A percentile compares a stretch with the other conserved stretches of the same genome.
These are phyloP conservation scores for Russula emetica DNA, from an alignment of 768 basidiomycete species.

Conservation along the genomic window DNA sequence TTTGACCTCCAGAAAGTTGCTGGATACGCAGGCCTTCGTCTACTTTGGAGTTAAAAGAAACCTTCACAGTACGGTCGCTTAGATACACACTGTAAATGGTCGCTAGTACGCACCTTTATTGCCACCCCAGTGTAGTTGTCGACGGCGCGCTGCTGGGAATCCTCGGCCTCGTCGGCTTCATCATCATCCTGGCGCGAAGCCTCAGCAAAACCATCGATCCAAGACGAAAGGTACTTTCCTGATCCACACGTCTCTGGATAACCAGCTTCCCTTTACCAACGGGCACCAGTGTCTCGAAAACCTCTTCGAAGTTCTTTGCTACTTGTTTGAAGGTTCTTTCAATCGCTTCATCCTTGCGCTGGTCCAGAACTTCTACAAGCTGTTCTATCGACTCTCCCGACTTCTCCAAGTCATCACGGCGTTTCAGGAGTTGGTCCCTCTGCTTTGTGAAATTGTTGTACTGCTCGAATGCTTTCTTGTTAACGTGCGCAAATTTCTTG, in stretches of 20 bases:
- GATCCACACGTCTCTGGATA: slow-evolving; percentile 88
- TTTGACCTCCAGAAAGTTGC: slow-evolving; percentile 96
- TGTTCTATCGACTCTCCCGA: slow-evolving; percentile 88
- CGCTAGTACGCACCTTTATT: slow-evolving; percentile 63
- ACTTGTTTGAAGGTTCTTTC: slow-evolving; percentile 98
- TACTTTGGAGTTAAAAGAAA: slow-evolving; percentile 98
- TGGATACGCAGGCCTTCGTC: slow-evolving; percentile 96
- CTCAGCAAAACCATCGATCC: background rate
- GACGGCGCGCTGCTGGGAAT: slow-evolving; percentile 67
- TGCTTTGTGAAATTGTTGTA: slow-evolving; percentile 98
- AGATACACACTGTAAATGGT: background rate
- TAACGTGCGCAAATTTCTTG: slow-evolving; percentile 96
- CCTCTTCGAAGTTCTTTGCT: slow-evolving; percentile 93
- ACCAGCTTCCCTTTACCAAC: slow-evolving; percentile 87
- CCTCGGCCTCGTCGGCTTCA: slow-evolving; percentile 66
- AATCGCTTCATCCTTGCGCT: slow-evolving; percentile 97
- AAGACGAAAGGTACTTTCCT: slow-evolving; percentile 42
- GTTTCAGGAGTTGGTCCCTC: slow-evolving; percentile 80
- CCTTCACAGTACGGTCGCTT: slow-evolving; percentile 42
- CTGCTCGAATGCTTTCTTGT: slow-evolving; percentile 99
- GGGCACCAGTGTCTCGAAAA: slow-evolving; percentile 94
- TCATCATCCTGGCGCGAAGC: slow-evolving; percentile 56
- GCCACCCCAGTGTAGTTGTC: slow-evolving; percentile 97
- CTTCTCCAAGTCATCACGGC: slow-evolving; percentile 87
- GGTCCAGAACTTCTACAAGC: slow-evolving; percentile 89